These are phyloP conservation scores for Candida ortonii DNA, from an alignment of 805 yeast genomes.

Conservation along the genomic window DNA sequence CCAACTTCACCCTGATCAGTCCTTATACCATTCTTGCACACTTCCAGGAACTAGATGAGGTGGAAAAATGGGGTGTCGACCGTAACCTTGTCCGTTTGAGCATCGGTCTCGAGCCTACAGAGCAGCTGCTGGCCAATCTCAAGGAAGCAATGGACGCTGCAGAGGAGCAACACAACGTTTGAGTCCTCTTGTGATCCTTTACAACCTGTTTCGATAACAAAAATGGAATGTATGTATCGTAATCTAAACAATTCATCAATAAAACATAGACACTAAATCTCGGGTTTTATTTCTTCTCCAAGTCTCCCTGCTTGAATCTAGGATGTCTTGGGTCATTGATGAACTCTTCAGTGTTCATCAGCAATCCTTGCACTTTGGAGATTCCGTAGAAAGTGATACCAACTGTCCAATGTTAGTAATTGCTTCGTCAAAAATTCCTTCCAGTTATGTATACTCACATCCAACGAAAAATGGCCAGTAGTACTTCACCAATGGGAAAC, in stretches of 20 bases:
- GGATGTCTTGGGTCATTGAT: conserved; percentile 96
- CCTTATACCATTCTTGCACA: conserved; percentile 90
- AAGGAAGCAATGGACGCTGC: conserved; percentile 50
- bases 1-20: conserved; percentile 84
- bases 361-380: conserved; percentile 64
- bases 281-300: conserved; percentile 29
- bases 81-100: conserved; percentile 73
- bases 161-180: conserved; percentile 34
- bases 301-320: conserved; percentile 53
- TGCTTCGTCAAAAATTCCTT: conserved; percentile 4
- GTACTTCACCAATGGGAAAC: conserved; percentile 50
- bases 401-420: conserved; percentile 22
- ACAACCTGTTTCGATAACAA: too few species aligned
- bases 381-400: conserved; percentile 68
- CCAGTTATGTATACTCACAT: conserved; percentile 50
- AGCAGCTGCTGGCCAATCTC: conserved; percentile 50
- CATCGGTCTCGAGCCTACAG: conserved; percentile 77
- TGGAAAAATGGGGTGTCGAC: conserved; percentile 81
- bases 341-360: conserved; percentile 74
- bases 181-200: conserved; percentile 2
- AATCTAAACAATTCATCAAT: conserved; percentile 11
- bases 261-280: conserved; percentile 6
- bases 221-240: conserved; percentile 3
- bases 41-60: conserved; percentile 74
- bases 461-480: conserved; percentile 90